Evolutionary conservation across 169 alveolate genomes (phyloP).

Genomic region (Plasmodium ovale): DNA sequence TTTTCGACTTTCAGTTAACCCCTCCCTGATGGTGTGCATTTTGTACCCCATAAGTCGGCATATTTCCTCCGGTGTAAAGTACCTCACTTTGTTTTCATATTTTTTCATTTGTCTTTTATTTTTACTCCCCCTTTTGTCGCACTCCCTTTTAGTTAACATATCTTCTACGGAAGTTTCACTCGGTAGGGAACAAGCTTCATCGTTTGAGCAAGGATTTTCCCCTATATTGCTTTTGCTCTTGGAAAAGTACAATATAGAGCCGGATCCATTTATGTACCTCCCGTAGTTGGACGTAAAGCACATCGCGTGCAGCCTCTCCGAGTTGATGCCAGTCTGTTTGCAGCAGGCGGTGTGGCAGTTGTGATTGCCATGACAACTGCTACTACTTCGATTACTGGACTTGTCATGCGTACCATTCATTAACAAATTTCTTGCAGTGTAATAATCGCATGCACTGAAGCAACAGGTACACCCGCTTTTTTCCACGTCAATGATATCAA

Average conservation of each 20-base stretch:
- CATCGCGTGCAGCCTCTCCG: constrained; percentile 24
- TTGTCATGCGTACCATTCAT: not conserved
- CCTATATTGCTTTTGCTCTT: not conserved
- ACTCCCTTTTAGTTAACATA: not conserved
- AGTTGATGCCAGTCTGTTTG: no score
- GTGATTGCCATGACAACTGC: no score
- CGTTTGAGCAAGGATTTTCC: not conserved
- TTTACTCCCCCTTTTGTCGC: not conserved
- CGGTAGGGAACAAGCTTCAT: not conserved
- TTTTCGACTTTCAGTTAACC: not conserved
- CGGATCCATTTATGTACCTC: constrained; percentile 70
- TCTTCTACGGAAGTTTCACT: not conserved
- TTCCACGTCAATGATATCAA: constrained; percentile 54
- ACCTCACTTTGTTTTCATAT: constrained; percentile 48
- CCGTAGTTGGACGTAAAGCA: constrained; percentile 74
- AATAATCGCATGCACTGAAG: constrained; percentile 2
- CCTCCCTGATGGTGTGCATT: constrained; percentile 24
- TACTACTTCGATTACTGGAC: not conserved
- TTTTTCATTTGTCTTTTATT: constrained; percentile 28
- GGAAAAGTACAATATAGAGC: constrained; percentile 42
- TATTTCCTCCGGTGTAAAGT: constrained; percentile 73
- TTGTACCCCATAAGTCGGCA: constrained; percentile 73
- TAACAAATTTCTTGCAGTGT: not conserved
- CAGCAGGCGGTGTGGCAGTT: no score
- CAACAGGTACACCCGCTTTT: constrained; percentile 36